Evolutionary conservation across 306 rosid genomes (phyloP), one percentile per base, ranked within the genome.

Genomic region (Vigna trinervia): DNA sequence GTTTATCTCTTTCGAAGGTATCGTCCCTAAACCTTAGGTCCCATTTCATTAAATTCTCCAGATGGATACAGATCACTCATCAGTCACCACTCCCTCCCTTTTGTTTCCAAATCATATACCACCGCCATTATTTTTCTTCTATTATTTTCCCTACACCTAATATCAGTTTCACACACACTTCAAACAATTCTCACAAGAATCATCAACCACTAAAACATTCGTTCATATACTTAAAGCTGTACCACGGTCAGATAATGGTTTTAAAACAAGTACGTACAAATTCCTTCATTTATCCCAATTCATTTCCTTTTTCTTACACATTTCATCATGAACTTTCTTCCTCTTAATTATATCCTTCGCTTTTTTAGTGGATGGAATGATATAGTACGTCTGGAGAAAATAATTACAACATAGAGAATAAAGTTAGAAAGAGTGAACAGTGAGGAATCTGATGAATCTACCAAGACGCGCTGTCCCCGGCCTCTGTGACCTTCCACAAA

Each of bases 1-100:
- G 47, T 63, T 80, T 34, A 61, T 66, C 78, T 67, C 76, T 41
- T 73, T 82, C 73, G 67, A 69, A 83, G 75, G 86, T 64, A 64
- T 74, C 72, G 4, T 69, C 72, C 8, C 63, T 32, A 43, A 71
- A 76, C 23, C 28, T 17, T 13, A 20, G 72, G 90, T 79, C 77
- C 87, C 92, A 65, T 79, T 48, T 82, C 88, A 83, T 86, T 91
- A 17, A 85, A 67, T 79, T 75, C 57, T 75, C 83, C 86, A 80
- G 79, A 73, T 81, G 54, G 85, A 66, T 86, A 85, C 88, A 77
- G 85, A 76, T 83, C 88, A 73, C 38, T 19, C 28, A 48, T 77
- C 86, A 72, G n/a, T 13, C 22, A 56, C 5, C 39, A 59, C 65
- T 59, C 45, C 41, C 6, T 23, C 47, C 69, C 50, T 38, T 36